A percentile compares a stretch with the other conserved stretches of the same genome.
Conservation (phyloP, 352 stramenopile genomes). For the Phytophthora fragariae region DNA sequence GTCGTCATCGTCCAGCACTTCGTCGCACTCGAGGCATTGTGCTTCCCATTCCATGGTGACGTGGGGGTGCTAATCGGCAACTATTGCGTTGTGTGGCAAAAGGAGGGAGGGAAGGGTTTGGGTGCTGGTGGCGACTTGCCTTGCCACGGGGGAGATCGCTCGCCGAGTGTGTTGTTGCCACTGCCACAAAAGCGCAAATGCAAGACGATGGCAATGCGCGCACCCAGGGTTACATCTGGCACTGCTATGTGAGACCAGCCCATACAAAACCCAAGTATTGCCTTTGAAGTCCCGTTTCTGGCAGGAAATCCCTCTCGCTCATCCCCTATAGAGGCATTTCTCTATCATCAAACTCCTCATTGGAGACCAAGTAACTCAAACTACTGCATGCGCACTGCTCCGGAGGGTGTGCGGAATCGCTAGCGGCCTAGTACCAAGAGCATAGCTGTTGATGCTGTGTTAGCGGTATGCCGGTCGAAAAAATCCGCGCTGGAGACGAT, state of each 20-base stretch:
- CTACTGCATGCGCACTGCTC: background rate
- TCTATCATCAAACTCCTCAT: background rate
- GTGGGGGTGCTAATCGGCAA: constrained; percentile 3
- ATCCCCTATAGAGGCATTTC: constrained; percentile 21
- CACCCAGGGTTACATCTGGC: constrained; percentile 23
- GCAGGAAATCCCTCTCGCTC: constrained; percentile 23
- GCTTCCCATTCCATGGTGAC: constrained; percentile 64
- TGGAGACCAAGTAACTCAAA: background rate
- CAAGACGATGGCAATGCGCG: constrained; percentile 41
- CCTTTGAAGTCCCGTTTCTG: constrained; percentile 38
- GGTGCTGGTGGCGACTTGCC: background rate
- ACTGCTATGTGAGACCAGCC: constrained; percentile 28
- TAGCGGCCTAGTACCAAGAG: background rate
- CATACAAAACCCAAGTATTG: constrained; percentile 30
- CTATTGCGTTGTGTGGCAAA: background rate
- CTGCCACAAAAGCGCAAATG: constrained; percentile 35
- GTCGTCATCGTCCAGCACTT: constrained; percentile 79
- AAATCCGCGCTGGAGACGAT: background rate
- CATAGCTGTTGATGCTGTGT: background rate
- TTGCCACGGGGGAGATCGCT: background rate
- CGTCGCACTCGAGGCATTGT: constrained; percentile 79
- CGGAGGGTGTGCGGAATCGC: background rate
- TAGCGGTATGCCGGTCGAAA: background rate
- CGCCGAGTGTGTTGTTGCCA: constrained; percentile 18
- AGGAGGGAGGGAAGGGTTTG: constrained; percentile 6